Conservation (phyloP, 306 rosid species). For the Abrus pulchellus region DNA sequence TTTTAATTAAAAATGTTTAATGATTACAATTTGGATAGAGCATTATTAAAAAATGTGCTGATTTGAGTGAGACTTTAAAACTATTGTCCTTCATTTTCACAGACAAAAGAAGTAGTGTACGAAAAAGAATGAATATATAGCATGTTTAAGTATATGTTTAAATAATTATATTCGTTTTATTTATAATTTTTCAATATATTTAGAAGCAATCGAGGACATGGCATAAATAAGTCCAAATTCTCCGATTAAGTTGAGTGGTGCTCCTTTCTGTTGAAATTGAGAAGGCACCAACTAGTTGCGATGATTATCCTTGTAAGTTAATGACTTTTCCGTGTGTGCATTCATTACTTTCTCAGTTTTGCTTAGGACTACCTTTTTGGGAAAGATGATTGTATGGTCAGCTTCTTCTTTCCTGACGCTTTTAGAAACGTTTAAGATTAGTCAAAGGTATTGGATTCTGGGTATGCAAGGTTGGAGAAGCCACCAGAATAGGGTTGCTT, state of each 20-base stretch:
- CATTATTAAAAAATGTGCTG: neutral
- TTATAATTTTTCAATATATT: no score
- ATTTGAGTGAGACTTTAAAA: neutral
- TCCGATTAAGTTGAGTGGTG: neutral
- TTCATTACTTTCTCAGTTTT: conserved; percentile 1
- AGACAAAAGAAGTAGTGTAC: neutral
- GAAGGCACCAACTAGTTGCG: neutral
- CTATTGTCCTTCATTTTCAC: neutral
- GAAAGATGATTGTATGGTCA: neutral
- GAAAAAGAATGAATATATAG: neutral
- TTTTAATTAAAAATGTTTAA: neutral
- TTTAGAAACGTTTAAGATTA: neutral
- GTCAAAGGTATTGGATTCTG: neutral
- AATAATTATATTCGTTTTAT: no score
- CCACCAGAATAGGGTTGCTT: conserved; percentile 21
- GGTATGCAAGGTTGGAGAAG: neutral
- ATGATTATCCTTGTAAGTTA: neutral
- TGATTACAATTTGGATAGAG: neutral
- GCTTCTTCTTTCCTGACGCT: neutral
- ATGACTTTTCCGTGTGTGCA: neutral
- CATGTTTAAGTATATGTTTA: no score
- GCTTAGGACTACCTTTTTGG: neutral
- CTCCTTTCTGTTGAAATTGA: neutral
- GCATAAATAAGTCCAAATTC: no score
- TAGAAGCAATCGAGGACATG: no score